Evolutionary conservation across 805 yeast genomes (phyloP).

Genomic region (Wickerhamiella shivajii): DNA sequence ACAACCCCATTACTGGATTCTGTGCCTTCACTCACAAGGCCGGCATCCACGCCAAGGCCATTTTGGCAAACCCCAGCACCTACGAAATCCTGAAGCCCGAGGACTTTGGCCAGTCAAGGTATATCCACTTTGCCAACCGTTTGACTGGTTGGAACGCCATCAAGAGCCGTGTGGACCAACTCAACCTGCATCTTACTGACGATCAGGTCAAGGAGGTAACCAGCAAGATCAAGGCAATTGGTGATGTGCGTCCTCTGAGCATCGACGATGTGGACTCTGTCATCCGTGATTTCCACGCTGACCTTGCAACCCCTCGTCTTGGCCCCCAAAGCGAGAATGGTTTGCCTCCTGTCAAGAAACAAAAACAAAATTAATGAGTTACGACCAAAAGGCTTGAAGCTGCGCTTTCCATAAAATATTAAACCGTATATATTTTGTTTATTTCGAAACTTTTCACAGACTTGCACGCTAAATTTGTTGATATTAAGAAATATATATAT

Average conservation of each 20-base stretch:
- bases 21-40: conserved; percentile 99
- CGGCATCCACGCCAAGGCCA: conserved; percentile 98
- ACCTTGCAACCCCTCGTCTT: conserved; percentile 23
- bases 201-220: conserved; percentile 94
- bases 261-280: conserved; percentile 97
- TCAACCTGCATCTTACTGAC: conserved; percentile 77
- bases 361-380: conserved; percentile 17
- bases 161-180: conserved; percentile 94
- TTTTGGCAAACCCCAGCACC: conserved; percentile 96
- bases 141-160: conserved; percentile 99
- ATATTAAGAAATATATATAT: conserved; percentile 1
- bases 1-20: conserved; percentile 97
- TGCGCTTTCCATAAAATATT: too few species aligned
- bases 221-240: conserved; percentile 78
- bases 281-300: conserved; percentile 84
- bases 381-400: too few species aligned
- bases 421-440: too few species aligned
- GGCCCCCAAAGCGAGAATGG: conserved; percentile 14
- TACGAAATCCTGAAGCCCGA: conserved; percentile 90
- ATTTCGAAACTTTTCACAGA: too few species aligned
- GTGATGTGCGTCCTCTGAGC: conserved; percentile 86
- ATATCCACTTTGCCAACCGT: conserved; percentile 95
- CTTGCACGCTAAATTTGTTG: too few species aligned
- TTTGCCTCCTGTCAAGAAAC: conserved; percentile 23
- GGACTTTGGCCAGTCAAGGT: conserved; percentile 91